A percentile compares a stretch with the other conserved stretches of the same genome.
These are phyloP conservation scores for Pichia phayaonensis DNA, from an alignment of 805 yeast genomes.

Conservation along the genomic window DNA sequence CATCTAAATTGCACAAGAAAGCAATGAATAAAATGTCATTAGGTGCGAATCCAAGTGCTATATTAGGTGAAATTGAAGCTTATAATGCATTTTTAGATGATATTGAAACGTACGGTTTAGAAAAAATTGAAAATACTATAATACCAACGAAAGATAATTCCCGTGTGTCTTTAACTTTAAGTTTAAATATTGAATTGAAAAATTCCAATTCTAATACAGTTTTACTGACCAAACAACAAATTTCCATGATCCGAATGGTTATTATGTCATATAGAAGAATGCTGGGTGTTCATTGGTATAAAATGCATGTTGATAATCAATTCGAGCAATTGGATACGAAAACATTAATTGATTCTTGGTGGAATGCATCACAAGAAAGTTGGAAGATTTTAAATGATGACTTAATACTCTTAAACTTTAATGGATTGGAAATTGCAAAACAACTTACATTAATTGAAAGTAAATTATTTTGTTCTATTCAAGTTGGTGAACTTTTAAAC, in stretches of 20 bases:
- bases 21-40: slow-evolving; percentile 21
- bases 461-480: slow-evolving; percentile 52
- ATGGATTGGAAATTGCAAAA: slow-evolving; percentile 69
- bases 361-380: slow-evolving; percentile 41
- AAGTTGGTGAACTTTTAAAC: slow-evolving; percentile 58
- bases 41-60: slow-evolving; percentile 13
- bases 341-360: slow-evolving; percentile 39
- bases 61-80: slow-evolving; percentile 24
- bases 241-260: slow-evolving; percentile 39
- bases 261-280: slow-evolving; percentile 47
- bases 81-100: slow-evolving; percentile 28
- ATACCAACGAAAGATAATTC: slow-evolving; percentile 6
- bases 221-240: slow-evolving; percentile 32
- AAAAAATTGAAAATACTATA: slow-evolving; percentile 14
- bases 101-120: slow-evolving; percentile 26
- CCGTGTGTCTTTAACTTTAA: slow-evolving; percentile 21
- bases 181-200: slow-evolving; percentile 24
- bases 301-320: slow-evolving; percentile 1
- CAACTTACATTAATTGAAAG: slow-evolving; percentile 71
- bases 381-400: slow-evolving; percentile 53
- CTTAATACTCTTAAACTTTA: slow-evolving; percentile 47
- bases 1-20: slow-evolving; percentile 28
- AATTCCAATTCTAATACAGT: slow-evolving; percentile 16
- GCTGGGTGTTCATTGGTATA: slow-evolving; percentile 40
- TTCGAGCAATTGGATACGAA: slow-evolving; percentile 29